Percentiles rank a stretch among this genome's conserved stretches.
These are phyloP conservation scores for Penicillium chermesinum DNA, from an alignment of 495 filamentous ascomycete genomes.

Conservation along the genomic window DNA sequence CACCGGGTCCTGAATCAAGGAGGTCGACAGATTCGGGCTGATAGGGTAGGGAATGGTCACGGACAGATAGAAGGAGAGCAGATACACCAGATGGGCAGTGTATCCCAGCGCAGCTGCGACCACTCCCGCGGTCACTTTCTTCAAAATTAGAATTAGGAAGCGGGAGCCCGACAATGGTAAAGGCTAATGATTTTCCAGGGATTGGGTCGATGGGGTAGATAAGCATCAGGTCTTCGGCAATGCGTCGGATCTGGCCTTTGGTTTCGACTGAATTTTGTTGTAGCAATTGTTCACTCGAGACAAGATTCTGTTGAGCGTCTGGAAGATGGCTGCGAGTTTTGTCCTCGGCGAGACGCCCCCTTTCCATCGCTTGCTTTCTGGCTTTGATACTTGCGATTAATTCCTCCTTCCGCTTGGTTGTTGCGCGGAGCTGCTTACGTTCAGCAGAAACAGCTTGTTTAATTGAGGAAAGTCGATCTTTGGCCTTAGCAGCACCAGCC, in stretches of 20 bases:
- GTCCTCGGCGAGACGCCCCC: slow-evolving; percentile 54
- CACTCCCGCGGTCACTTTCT: slow-evolving; percentile 55
- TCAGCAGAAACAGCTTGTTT: slow-evolving; percentile 58
- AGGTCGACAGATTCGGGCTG: slow-evolving; percentile 62
- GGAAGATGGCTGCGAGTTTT: slow-evolving; percentile 41
- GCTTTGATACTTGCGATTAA: slow-evolving; percentile 60
- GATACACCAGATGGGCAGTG: slow-evolving; percentile 68
- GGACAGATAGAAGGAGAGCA: slow-evolving; percentile 77
- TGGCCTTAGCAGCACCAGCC: slow-evolving; percentile 54
- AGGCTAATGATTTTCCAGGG: slow-evolving; percentile 57
- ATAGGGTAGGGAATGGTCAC: slow-evolving; percentile 79
- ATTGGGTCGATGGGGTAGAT: slow-evolving; percentile 78
- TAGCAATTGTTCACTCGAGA: slow-evolving; percentile 48
- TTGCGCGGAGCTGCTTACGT: slow-evolving; percentile 56
- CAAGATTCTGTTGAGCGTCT: slow-evolving; percentile 56
- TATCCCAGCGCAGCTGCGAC: slow-evolving; percentile 80
- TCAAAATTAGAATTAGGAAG: slow-evolving; percentile 77
- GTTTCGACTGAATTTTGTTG: slow-evolving; percentile 55
- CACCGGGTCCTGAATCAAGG: slow-evolving; percentile 76
- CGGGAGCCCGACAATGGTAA: slow-evolving; percentile 67
- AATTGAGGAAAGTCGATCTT: slow-evolving; percentile 57
- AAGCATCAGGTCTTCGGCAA: slow-evolving; percentile 71
- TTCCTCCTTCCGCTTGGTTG: slow-evolving; percentile 55
- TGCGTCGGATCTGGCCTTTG: slow-evolving; percentile 75
- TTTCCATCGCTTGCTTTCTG: slow-evolving; percentile 60